These are phyloP conservation scores for Scedosporium minutisporum DNA, from an alignment of 2,329 filamentous ascomycete genomes.

Conservation along the genomic window DNA sequence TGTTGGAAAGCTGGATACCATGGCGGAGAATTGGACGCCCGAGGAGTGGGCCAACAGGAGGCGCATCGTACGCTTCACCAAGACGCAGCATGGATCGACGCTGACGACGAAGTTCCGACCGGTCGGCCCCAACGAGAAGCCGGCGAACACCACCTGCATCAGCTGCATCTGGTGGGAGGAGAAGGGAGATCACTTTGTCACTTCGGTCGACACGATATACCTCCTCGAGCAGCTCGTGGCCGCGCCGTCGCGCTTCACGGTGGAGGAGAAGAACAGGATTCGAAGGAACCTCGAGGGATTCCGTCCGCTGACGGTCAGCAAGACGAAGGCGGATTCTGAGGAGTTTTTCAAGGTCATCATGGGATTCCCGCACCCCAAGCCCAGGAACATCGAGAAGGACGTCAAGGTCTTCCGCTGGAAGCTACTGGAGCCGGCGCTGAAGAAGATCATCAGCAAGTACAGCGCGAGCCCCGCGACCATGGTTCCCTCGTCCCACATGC, in stretches of 20 bases:
- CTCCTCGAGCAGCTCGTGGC: constrained; percentile 87
- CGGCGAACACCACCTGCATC: constrained; percentile 80
- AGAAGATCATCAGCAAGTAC: constrained; percentile 99
- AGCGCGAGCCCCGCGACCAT: constrained; percentile 38
- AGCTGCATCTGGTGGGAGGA: constrained; percentile 98
- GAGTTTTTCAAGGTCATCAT: constrained; percentile 99
- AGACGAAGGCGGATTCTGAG: constrained; percentile 83
- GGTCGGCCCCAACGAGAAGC: constrained; percentile 68
- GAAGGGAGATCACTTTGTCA: constrained; percentile 83
- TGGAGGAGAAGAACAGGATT: constrained; percentile 98
- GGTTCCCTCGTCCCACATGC: constrained; percentile 24
- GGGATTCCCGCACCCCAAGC: constrained; percentile 91
- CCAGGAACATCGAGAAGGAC: constrained; percentile 96
- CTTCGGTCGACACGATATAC: constrained; percentile 92
- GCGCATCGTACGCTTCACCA: constrained; percentile 79
- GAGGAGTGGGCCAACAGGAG: constrained; percentile 74
- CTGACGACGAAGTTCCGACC: constrained; percentile 73
- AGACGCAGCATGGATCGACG: constrained; percentile 71
- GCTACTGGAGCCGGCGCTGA: constrained; percentile 73
- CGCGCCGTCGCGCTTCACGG: constrained; percentile 66
- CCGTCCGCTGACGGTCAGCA: constrained; percentile 84
- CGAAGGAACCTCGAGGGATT: constrained; percentile 92
- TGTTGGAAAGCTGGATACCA: constrained; percentile 71
- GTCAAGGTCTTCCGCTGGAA: constrained; percentile 99
- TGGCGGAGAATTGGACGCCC: constrained; percentile 73